phyloP scores from a whole-genome alignment of 169 alveolate genomes.

The Plasmodium cynomolgi region DNA sequence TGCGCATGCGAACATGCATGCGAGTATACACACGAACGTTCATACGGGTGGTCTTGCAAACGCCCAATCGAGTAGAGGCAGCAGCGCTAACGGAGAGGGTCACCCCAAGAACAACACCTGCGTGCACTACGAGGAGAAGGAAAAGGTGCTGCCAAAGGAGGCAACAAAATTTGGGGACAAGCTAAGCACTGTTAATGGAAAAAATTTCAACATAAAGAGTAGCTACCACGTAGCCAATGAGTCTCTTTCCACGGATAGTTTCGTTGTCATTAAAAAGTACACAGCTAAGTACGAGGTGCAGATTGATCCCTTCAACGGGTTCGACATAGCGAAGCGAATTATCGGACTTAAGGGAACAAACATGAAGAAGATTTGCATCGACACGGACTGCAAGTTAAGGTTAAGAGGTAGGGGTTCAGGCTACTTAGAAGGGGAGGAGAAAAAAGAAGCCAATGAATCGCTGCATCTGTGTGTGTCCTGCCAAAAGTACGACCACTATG shows the following conservation, averaged over 20 bases:
- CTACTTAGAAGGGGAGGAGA: slow-evolving; percentile 93
- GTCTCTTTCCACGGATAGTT: slow-evolving; percentile 4
- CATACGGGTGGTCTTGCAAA: neutral
- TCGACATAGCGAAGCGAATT: slow-evolving; percentile 93
- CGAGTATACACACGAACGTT: neutral
- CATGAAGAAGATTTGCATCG: slow-evolving; percentile 93
- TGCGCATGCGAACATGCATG: neutral
- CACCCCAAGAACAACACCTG: neutral
- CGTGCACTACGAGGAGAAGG: slow-evolving; percentile 14
- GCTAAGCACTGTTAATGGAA: neutral
- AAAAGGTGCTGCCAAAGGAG: slow-evolving; percentile 1
- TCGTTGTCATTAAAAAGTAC: slow-evolving; percentile 84
- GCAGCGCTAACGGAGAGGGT: neutral
- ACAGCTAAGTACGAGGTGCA: slow-evolving; percentile 94
- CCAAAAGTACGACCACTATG: slow-evolving; percentile 89
- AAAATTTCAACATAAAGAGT: neutral
- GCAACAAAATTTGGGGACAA: slow-evolving; percentile 6
- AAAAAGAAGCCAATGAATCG: slow-evolving; percentile 93
- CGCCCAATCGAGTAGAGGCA: neutral
- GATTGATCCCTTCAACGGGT: slow-evolving; percentile 93
- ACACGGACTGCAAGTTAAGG: slow-evolving; percentile 89
- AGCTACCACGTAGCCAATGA: slow-evolving; percentile 9
- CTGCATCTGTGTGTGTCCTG: slow-evolving; percentile 94
- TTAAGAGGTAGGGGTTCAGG: slow-evolving; percentile 96
- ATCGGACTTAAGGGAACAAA: slow-evolving; percentile 94